phyloP scores from a whole-genome alignment of 257 asterid genomes.

The Nicotiana noctiflora region DNA sequence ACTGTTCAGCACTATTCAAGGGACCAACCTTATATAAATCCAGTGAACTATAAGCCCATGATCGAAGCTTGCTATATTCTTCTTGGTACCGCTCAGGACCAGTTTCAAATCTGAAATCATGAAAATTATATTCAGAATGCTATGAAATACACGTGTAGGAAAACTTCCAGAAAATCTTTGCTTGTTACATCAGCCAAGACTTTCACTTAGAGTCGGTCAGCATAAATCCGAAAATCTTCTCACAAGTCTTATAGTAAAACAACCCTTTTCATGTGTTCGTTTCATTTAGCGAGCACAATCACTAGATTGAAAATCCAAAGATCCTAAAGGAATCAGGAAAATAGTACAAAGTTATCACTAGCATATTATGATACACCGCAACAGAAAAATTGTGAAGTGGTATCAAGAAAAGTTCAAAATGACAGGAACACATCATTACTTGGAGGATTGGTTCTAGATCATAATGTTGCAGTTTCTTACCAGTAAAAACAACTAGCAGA shows the following conservation, averaged over 20 bases:
- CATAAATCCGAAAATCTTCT: background rate
- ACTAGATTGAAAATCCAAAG: too few species aligned
- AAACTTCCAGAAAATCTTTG: background rate
- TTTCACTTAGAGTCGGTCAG: background rate
- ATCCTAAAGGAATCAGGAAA: too few species aligned
- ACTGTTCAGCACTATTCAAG: background rate
- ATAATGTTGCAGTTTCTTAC: background rate
- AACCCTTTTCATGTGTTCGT: too few species aligned
- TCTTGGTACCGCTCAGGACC: slow-evolving; percentile 78
- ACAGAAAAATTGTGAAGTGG: too few species aligned
- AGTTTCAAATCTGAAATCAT: slow-evolving; percentile 48
- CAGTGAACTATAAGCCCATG: slow-evolving; percentile 91
- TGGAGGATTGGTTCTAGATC: too few species aligned
- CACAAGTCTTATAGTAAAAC: too few species aligned
- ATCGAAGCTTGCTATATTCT: slow-evolving; percentile 79
- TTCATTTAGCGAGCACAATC: too few species aligned
- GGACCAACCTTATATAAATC: slow-evolving; percentile 77
- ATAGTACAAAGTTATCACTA: too few species aligned
- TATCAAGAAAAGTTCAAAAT: too few species aligned
- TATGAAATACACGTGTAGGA: background rate
- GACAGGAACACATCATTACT: too few species aligned
- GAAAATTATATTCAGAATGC: background rate
- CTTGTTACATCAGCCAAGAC: background rate
- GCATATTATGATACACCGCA: too few species aligned
- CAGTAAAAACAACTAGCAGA: background rate